Percentiles rank a stretch among this genome's conserved stretches.
Evolutionary conservation across 2,329 filamentous ascomycete species (phyloP).

Genomic region (Xylariales sp.): DNA sequence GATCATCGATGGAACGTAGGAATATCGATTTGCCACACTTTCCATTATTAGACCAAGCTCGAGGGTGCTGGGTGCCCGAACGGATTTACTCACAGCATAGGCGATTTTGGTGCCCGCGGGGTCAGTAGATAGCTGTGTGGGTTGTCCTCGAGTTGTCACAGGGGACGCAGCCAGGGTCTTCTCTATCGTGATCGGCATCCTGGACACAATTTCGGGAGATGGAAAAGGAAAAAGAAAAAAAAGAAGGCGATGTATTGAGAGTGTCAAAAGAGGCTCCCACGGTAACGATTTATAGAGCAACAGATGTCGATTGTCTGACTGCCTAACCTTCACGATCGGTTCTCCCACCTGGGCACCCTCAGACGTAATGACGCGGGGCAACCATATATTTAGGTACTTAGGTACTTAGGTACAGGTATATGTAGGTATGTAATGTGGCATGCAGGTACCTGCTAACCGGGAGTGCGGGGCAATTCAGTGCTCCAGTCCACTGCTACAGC

Average conservation of each 20-base stretch:
- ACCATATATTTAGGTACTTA: not conserved
- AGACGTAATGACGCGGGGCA: constrained; percentile 31
- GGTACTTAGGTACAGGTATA: not conserved
- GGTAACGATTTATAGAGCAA: constrained; percentile 4
- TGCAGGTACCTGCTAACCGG: constrained; percentile 26
- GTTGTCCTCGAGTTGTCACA: constrained; percentile 83
- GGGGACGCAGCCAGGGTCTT: constrained; percentile 88
- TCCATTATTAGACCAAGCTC: constrained; percentile 28
- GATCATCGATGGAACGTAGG: constrained; percentile 92
- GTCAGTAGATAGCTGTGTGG: constrained; percentile 89
- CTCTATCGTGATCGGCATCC: constrained; percentile 67
- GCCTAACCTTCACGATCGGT: constrained; percentile 18
- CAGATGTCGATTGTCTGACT: constrained; percentile 13
- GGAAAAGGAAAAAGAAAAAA: not conserved
- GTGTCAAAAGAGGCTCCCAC: not conserved
- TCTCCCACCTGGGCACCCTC: constrained; percentile 14
- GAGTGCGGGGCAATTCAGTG: constrained; percentile 21
- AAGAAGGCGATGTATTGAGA: constrained; percentile 21
- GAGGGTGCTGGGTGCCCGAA: not conserved
- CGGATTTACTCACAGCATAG: constrained; percentile 77
- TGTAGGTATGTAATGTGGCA: not conserved
- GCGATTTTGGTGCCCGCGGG: constrained; percentile 90
- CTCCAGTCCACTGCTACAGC: no score
- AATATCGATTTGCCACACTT: constrained; percentile 97
- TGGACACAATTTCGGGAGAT: not conserved